Conservation (phyloP, 1,284 basidiomycete species). For the Mycena citricolor region DNA sequence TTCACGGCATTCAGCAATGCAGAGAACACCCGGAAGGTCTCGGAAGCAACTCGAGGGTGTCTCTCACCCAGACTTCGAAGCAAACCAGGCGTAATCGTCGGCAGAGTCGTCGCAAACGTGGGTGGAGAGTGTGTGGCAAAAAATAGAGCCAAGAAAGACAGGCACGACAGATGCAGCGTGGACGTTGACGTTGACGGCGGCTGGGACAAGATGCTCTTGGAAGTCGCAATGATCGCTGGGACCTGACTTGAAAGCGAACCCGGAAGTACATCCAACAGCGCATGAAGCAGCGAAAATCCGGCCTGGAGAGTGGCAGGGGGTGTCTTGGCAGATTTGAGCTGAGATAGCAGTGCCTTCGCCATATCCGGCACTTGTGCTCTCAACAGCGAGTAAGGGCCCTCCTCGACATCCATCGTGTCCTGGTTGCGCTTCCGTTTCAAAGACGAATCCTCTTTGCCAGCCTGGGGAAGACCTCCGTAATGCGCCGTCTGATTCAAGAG, state of each 20-base stretch:
- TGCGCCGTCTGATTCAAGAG: conserved; percentile 83
- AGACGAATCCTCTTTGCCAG: conserved; percentile 48
- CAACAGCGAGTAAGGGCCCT: conserved; percentile 72
- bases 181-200: conserved; percentile 68
- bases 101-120: conserved; percentile 62
- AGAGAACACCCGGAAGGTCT: conserved; percentile 81
- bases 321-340: conserved; percentile 81
- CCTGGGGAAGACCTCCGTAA: conserved; percentile 62
- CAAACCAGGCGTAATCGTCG: conserved; percentile 70
- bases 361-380: conserved; percentile 75
- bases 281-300: conserved; percentile 78
- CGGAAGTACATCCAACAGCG: conserved; percentile 77
- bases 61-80: conserved; percentile 70
- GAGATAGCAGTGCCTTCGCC: conserved; percentile 80
- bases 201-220: conserved; percentile 63
- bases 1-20: conserved; percentile 63
- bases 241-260: conserved; percentile 81
- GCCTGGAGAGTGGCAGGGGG: conserved; percentile 79
- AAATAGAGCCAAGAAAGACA: conserved; percentile 84
- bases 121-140: conserved; percentile 79
- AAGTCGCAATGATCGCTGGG: conserved; percentile 57
- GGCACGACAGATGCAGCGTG: conserved; percentile 73
- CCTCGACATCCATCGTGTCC: conserved; percentile 77
- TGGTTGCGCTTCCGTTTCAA: conserved; percentile 80
- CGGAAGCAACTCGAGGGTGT: conserved; percentile 77